Base-by-base conservation (phyloP, 345 rosid genomes). In the Diplotaxis tenuifolia region DNA sequence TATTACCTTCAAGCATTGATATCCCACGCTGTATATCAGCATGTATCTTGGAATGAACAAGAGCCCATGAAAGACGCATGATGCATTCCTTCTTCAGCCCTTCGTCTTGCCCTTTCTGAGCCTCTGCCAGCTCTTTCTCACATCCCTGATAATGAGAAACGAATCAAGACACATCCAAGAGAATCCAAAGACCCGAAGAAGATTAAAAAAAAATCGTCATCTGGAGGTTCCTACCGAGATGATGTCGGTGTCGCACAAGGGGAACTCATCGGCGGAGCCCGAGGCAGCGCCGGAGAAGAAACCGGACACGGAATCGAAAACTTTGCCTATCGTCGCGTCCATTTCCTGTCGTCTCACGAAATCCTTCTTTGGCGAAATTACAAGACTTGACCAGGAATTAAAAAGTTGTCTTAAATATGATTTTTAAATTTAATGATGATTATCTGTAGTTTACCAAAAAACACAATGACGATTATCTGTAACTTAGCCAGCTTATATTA, bases 1-100 rank as follows among this genome's bases (percentile, higher is more conserved):
- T n/a, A n/a, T n/a, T 19, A 90, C 96, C 87, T 89, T 89, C 91
- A 77, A 91, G 91, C 96, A 91, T 87, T 9, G 87, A 91, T 59
- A 87, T 82, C 21, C 96, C 97, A 21, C 96, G 97, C 62, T 89
- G 95, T 8, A 87, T 83, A 74, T 89, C 91, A 16, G 71, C 88
- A 1, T 82, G 64, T 19, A 60, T 73, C 70, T 84, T 84, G 2
- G 96, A 89, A 73, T 91, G 96, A 81, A 89, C 89, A 67, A 91
- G 93, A 78, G 97, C 85, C 97, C 97, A 91, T 5, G 95, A 91
- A 27, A 91, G 73, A n/a, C 91, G 83, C 87, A 87, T 87, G 22
- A 89, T 71, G 77, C 87, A 82, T 62, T 87, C 90, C 34, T 71
- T 83, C 77, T 78, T 72, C 58, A 79, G 67, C 74, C 83, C 87